These are phyloP conservation scores for Berberis vulgaris DNA, from an alignment of 164 flowering plant genomes.

Conservation along the genomic window DNA sequence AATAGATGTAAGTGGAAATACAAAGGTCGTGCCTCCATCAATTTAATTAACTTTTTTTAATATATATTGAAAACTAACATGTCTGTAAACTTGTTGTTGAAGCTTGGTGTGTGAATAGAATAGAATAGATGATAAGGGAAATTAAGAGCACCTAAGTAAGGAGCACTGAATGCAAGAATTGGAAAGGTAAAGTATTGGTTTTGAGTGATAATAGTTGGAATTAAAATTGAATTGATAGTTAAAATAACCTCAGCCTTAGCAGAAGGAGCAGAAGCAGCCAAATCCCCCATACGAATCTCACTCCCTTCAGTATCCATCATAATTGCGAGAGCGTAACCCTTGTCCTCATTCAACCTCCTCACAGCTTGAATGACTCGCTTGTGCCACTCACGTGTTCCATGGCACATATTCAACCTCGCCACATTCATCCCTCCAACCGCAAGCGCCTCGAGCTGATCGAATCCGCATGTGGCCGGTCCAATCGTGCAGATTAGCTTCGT, in stretches of 20 bases:
- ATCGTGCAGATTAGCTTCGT: slow-evolving; percentile 29
- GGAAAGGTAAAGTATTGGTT: no score
- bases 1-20: no score
- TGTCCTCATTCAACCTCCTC: slow-evolving; percentile 72
- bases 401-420: slow-evolving; percentile 90
- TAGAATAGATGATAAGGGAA: no score
- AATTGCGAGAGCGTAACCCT: slow-evolving; percentile 85
- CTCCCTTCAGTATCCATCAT: slow-evolving; percentile 99
- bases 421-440: slow-evolving; percentile 97
- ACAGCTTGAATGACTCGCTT: slow-evolving; percentile 53
- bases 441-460: slow-evolving; percentile 78
- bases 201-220: neutral
- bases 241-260: slow-evolving; percentile 74
- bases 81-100: no score
- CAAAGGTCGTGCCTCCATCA: no score
- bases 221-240: neutral
- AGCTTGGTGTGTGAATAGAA: no score
- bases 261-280: slow-evolving; percentile 59
- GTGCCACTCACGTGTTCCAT: slow-evolving; percentile 91
- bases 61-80: no score
- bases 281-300: slow-evolving; percentile 97
- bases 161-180: no score
- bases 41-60: no score
- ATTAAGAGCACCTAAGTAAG: no score
- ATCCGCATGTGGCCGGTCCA: slow-evolving; percentile 51